Percentiles rank a stretch among this genome's conserved stretches.
These are phyloP conservation scores for Diaporthe ilicicola DNA, from an alignment of 2,329 filamentous ascomycete genomes.

Conservation along the genomic window DNA sequence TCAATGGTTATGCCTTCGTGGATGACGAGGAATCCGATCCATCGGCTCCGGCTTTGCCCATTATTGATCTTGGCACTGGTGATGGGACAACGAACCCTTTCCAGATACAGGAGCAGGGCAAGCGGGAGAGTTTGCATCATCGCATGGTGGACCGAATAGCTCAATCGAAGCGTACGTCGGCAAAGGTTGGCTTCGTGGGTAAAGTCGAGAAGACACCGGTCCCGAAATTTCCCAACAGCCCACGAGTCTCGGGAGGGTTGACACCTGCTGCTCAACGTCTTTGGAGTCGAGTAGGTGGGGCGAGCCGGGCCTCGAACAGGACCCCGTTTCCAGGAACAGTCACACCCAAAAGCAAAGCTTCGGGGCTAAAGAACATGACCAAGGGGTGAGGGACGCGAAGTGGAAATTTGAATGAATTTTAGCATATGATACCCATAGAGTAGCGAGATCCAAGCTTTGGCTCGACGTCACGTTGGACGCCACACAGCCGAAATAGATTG, in stretches of 20 bases:
- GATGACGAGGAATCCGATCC: slow-evolving; percentile 76
- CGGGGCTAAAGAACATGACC: slow-evolving; percentile 45
- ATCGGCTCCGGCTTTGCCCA: slow-evolving; percentile 42
- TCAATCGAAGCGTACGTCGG: slow-evolving; percentile 72
- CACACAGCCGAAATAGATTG: neutral
- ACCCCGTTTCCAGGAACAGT: slow-evolving; percentile 51
- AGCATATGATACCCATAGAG: slow-evolving; percentile 32
- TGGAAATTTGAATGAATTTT: neutral
- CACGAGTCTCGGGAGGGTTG: slow-evolving; percentile 63
- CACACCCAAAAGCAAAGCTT: slow-evolving; percentile 50
- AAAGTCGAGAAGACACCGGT: slow-evolving; percentile 68
- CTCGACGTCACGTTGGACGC: no score
- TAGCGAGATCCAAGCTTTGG: neutral
- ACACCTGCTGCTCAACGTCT: slow-evolving; percentile 80
- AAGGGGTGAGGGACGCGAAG: slow-evolving; percentile 38
- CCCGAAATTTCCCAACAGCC: slow-evolving; percentile 76
- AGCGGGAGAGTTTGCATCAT: slow-evolving; percentile 83
- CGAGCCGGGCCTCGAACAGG: slow-evolving; percentile 43
- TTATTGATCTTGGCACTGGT: slow-evolving; percentile 66
- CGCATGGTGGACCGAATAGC: slow-evolving; percentile 86
- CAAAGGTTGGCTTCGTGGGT: slow-evolving; percentile 66
- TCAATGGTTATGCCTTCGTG: slow-evolving; percentile 95
- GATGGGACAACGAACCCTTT: slow-evolving; percentile 81
- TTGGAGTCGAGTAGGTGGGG: slow-evolving; percentile 67
- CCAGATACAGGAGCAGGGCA: slow-evolving; percentile 76